Percentiles rank a stretch among this genome's conserved stretches.
phyloP scores from a whole-genome alignment of 192 early-diverging fungal species.

The Coemansia sp. region DNA sequence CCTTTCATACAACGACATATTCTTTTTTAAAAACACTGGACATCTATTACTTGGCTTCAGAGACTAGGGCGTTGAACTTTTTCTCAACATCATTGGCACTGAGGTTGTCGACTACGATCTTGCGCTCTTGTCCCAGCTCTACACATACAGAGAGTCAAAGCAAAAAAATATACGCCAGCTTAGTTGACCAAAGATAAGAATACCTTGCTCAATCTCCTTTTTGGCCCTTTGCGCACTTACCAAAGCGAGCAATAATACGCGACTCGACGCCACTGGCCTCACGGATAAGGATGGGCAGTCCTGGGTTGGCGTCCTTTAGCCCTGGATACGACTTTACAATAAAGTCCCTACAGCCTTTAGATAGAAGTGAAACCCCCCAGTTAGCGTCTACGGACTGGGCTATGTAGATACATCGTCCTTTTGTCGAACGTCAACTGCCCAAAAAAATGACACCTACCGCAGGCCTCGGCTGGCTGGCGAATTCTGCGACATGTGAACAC shows the following conservation, averaged over 20 bases:
- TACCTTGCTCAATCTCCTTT: not conserved
- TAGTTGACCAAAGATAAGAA: not conserved
- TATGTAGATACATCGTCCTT: not conserved
- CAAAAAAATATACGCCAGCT: not conserved
- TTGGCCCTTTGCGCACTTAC: slow-evolving; percentile 54
- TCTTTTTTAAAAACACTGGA: not conserved
- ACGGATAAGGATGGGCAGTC: slow-evolving; percentile 88
- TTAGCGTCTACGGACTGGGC: not conserved
- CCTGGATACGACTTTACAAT: slow-evolving; percentile 77
- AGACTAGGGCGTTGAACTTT: slow-evolving; percentile 70
- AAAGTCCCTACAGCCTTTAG: slow-evolving; percentile 71
- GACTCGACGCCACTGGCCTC: slow-evolving; percentile 86
- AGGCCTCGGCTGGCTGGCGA: slow-evolving; percentile 77
- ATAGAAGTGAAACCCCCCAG: not conserved
- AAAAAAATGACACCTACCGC: slow-evolving; percentile 58
- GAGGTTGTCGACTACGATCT: slow-evolving; percentile 75
- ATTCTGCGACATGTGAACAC: slow-evolving; percentile 88
- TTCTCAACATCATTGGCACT: slow-evolving; percentile 73
- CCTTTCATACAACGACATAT: not conserved
- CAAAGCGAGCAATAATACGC: slow-evolving; percentile 88
- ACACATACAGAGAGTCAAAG: slow-evolving; percentile 15
- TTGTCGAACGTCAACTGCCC: too few relatives aligned
- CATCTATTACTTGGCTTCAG: slow-evolving; percentile 45
- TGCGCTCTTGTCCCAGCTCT: slow-evolving; percentile 84
- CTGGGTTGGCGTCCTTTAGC: slow-evolving; percentile 87